Evolutionary conservation across 2,329 filamentous ascomycete genomes (phyloP), one percentile per base, ranked within the genome.

Genomic region (Ophiognomonia clavigignenti-juglandacearum): DNA sequence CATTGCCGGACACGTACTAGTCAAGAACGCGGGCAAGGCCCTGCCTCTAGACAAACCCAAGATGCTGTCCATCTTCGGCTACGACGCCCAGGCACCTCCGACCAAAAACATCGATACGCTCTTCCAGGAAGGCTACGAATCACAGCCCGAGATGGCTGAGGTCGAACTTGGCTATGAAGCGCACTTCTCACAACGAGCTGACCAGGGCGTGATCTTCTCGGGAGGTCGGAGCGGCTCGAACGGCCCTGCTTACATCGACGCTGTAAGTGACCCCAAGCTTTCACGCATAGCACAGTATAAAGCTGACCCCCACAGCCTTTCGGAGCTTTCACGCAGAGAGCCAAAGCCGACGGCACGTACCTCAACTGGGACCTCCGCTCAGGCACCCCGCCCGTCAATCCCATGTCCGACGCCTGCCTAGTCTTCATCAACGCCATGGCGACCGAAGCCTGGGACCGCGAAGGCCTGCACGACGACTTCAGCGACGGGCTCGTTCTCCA

Each of bases 391-490:
- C 56, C 65, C 4, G 69, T 76, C 4, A 71, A 75, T 45, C 59
- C 63, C 29, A 70, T 62, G 20, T 68, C 73, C 3, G 74, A 89
- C 57, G 71, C 86, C 14, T 91, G 86, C 45, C 61, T 82, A 1
- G 77, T 82, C 0, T 80, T 83, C 55, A 74, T 83, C 60, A 84
- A 86, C 60, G 78, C 75, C 27, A 88, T 91, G 61, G 80, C 85
- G 1, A 86, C 87, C 0, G 90, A 96, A 65, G 87, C 86, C 0
- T 89, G 78, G 64, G 76, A 88, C 52, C 74, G 82, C 34, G 68
- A 78, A 0, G 77, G 77, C 10, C 74, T 93, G 19, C 77, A 79
- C 40, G 87, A 95, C 58, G 85, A 83, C 53, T 78, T 78, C 32
- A 82, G 78, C 48, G 82, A 86, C 51, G 63, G 64, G 0, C 67